Conservation (phyloP, 805 yeast genomes). For the Hanseniaspora clermontiae region DNA sequence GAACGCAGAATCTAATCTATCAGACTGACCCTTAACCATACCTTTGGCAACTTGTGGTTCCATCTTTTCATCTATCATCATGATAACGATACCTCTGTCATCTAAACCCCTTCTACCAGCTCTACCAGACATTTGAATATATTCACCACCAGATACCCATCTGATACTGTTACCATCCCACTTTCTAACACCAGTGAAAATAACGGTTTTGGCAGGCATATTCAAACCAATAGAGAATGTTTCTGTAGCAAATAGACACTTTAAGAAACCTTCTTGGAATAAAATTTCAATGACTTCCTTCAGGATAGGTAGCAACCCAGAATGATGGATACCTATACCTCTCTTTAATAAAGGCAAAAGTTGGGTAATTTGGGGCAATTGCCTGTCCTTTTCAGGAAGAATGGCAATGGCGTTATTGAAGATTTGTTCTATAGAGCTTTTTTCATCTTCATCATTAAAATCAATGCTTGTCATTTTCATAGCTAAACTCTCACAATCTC, state of each 20-base stretch:
- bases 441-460: conserved; percentile 86
- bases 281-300: conserved; percentile 92
- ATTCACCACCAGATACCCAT: conserved; percentile 99
- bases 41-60: conserved; percentile 99
- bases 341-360: conserved; percentile 78
- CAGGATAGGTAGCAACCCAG: conserved; percentile 84
- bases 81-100: conserved; percentile 96
- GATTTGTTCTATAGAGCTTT: conserved; percentile 78
- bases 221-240: conserved; percentile 96
- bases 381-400: conserved; percentile 81
- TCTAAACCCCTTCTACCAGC: conserved; percentile 99
- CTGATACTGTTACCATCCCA: conserved; percentile 97
- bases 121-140: conserved; percentile 98
- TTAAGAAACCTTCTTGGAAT: conserved; percentile 90
- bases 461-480: conserved; percentile 91
- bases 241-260: conserved; percentile 93
- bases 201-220: conserved; percentile 99
- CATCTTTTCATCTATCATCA: conserved; percentile 99
- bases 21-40: conserved; percentile 99
- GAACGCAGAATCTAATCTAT: conserved; percentile 91
- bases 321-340: conserved; percentile 98
- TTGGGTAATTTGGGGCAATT: conserved; percentile 86
- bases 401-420: conserved; percentile 80
- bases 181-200: conserved; percentile 90
- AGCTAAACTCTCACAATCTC: conserved; percentile 92